phyloP scores from a whole-genome alignment of 345 rosid genomes.

The Linum lewisii region DNA sequence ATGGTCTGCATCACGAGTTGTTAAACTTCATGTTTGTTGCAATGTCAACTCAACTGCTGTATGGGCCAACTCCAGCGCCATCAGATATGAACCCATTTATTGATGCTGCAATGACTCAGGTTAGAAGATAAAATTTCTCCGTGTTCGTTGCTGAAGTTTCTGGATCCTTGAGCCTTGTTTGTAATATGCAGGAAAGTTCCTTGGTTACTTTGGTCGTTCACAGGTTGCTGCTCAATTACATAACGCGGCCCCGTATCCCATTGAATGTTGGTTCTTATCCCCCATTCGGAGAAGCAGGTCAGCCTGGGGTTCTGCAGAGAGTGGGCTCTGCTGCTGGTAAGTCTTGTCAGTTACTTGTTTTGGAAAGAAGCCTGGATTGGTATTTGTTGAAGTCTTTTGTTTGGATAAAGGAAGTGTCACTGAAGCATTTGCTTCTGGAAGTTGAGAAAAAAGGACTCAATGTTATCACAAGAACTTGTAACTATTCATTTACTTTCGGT shows the following conservation, averaged over 20 bases:
- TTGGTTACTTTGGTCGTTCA: slow-evolving; percentile 55
- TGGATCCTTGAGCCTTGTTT: neutral
- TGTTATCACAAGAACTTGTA: no score
- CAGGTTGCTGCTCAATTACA: slow-evolving; percentile 61
- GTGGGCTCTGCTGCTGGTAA: slow-evolving; percentile 89
- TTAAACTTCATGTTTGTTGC: slow-evolving; percentile 75
- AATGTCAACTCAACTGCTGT: slow-evolving; percentile 90
- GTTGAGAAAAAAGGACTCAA: neutral
- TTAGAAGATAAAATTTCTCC: slow-evolving; percentile 14
- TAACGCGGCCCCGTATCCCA: slow-evolving; percentile 39
- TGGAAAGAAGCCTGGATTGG: neutral
- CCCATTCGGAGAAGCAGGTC: slow-evolving; percentile 38
- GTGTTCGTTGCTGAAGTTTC: slow-evolving; percentile 6
- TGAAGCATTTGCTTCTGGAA: neutral
- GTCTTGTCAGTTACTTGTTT: slow-evolving; percentile 11
- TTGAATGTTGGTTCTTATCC: slow-evolving; percentile 39
- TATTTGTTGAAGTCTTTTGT: neutral
- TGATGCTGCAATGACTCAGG: slow-evolving; percentile 92
- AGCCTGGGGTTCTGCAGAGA: slow-evolving; percentile 80
- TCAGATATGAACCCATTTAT: slow-evolving; percentile 73
- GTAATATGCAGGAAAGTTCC: slow-evolving; percentile 52
- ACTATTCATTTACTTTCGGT: no score
- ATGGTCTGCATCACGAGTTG: slow-evolving; percentile 82
- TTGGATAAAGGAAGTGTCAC: neutral
- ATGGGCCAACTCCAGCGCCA: slow-evolving; percentile 63